Evolutionary conservation across 1,284 basidiomycete species (phyloP).

Genomic region (Ustilago hordei): DNA sequence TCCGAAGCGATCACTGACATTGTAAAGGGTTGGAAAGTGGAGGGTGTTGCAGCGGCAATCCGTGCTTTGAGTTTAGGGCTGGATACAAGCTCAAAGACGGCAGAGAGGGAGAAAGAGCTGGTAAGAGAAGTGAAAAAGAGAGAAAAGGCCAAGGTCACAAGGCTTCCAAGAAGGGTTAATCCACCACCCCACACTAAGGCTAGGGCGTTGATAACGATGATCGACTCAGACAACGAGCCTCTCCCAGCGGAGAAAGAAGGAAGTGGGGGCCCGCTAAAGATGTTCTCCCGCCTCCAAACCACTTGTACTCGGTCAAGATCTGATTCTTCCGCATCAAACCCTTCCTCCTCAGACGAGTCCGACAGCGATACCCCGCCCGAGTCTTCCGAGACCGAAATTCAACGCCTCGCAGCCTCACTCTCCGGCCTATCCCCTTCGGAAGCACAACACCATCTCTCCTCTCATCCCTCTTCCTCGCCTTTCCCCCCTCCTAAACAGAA

Average conservation of each 20-base stretch:
- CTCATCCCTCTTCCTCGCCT: not conserved
- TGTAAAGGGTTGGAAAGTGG: not conserved
- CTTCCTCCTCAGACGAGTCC: slow-evolving; percentile 16
- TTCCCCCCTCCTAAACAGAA: not conserved
- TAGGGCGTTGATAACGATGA: slow-evolving; percentile 38
- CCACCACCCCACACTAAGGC: slow-evolving; percentile 8
- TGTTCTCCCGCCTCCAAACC: slow-evolving; percentile 16
- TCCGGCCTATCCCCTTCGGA: slow-evolving; percentile 23
- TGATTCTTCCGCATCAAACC: slow-evolving; percentile 29
- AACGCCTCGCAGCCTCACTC: slow-evolving; percentile 38
- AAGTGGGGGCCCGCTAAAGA: slow-evolving; percentile 5
- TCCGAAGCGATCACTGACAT: not conserved
- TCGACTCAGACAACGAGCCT: slow-evolving; percentile 25
- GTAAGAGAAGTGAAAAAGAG: not conserved
- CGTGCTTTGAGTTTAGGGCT: not conserved
- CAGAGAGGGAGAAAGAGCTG: not conserved
- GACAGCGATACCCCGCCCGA: slow-evolving; percentile 7
- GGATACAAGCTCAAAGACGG: not conserved
- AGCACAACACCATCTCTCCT: not conserved
- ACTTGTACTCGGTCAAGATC: not conserved
- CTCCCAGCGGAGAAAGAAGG: not conserved
- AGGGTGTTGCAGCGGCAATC: slow-evolving; percentile 7
- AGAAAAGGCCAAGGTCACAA: slow-evolving; percentile 9
- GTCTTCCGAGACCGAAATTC: slow-evolving; percentile 19
- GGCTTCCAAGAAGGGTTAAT: slow-evolving; percentile 16